A percentile compares a stretch with the other conserved stretches of the same genome.
phyloP scores from a whole-genome alignment of 768 basidiomycete genomes.

The Clavulina sp. region DNA sequence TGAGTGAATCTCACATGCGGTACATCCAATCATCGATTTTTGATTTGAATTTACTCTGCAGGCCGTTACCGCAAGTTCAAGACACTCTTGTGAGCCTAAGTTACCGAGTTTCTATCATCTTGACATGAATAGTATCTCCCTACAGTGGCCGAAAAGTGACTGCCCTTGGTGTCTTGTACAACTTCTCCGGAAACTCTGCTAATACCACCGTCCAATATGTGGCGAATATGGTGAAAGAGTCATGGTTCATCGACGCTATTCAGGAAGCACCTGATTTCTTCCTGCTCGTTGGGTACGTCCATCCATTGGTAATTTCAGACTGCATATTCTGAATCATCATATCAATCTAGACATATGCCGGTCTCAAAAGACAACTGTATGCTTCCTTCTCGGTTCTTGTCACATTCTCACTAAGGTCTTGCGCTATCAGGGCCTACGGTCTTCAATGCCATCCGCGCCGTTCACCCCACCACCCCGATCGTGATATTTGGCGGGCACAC shows the following conservation, averaged over 20 bases:
- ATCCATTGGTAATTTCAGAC: not conserved
- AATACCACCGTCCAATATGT: conserved; percentile 65
- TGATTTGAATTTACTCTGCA: conserved; percentile 14
- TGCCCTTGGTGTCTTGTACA: conserved; percentile 59
- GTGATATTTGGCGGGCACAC: conserved; percentile 71
- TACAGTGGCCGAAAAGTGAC: conserved; percentile 52
- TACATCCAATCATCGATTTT: not conserved
- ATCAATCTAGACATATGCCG: conserved; percentile 57
- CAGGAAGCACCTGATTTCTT: conserved; percentile 70
- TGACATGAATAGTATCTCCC: not conserved
- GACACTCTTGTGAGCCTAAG: conserved; percentile 39
- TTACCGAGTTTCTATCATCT: not conserved
- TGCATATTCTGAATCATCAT: conserved; percentile 1
- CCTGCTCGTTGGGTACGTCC: conserved; percentile 44
- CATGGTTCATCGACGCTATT: conserved; percentile 57
- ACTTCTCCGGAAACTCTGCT: conserved; percentile 52
- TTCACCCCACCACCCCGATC: conserved; percentile 63
- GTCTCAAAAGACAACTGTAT: conserved; percentile 48
- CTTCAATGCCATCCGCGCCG: conserved; percentile 50
- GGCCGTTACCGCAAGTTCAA: conserved; percentile 54
- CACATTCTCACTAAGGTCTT: not conserved
- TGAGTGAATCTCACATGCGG: conserved; percentile 12
- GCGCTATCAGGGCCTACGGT: conserved; percentile 43
- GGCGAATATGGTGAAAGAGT: conserved; percentile 57
- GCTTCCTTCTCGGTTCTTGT: conserved; percentile 11